Evolutionary conservation across 495 filamentous ascomycete species (phyloP).

Genomic region (Hypoxylon crocopeplum): DNA sequence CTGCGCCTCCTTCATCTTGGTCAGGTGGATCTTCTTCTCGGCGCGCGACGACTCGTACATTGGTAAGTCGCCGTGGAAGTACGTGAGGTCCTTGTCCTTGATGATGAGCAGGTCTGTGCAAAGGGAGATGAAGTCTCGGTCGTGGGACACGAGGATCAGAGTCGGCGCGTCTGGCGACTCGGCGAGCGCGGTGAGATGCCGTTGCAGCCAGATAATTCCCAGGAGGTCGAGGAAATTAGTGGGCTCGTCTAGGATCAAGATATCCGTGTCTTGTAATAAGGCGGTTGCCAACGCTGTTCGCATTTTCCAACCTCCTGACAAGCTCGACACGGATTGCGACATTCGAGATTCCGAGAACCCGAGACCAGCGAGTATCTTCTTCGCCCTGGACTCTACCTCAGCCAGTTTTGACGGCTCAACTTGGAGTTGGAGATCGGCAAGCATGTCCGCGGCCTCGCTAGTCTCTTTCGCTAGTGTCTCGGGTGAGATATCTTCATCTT

Average conservation of each 20-base stretch:
- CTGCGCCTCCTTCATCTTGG: slow-evolving; percentile 79
- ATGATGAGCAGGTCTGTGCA: slow-evolving; percentile 80
- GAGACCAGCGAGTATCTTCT: slow-evolving; percentile 69
- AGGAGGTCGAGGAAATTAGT: slow-evolving; percentile 85
- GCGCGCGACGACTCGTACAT: slow-evolving; percentile 71
- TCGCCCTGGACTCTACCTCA: slow-evolving; percentile 65
- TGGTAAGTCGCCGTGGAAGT: slow-evolving; percentile 74
- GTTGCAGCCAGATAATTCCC: slow-evolving; percentile 83
- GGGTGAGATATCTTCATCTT: slow-evolving; percentile 59
- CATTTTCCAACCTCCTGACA: slow-evolving; percentile 86
- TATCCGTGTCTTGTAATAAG: slow-evolving; percentile 73
- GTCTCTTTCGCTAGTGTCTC: slow-evolving; percentile 65
- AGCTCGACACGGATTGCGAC: slow-evolving; percentile 59
- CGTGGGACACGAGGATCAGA: slow-evolving; percentile 79
- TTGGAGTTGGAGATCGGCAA: slow-evolving; percentile 67
- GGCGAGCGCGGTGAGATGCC: slow-evolving; percentile 63
- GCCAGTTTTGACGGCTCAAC: slow-evolving; percentile 58
- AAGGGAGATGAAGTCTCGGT: slow-evolving; percentile 74
- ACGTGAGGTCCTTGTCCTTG: slow-evolving; percentile 67
- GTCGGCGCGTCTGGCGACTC: slow-evolving; percentile 52
- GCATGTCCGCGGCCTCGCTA: slow-evolving; percentile 65
- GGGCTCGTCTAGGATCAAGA: slow-evolving; percentile 86
- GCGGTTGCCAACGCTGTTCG: slow-evolving; percentile 70
- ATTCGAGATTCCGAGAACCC: slow-evolving; percentile 72
- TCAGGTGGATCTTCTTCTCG: slow-evolving; percentile 67